These are phyloP conservation scores for Yarrowia deformans DNA, from an alignment of 805 yeast species.

Conservation along the genomic window DNA sequence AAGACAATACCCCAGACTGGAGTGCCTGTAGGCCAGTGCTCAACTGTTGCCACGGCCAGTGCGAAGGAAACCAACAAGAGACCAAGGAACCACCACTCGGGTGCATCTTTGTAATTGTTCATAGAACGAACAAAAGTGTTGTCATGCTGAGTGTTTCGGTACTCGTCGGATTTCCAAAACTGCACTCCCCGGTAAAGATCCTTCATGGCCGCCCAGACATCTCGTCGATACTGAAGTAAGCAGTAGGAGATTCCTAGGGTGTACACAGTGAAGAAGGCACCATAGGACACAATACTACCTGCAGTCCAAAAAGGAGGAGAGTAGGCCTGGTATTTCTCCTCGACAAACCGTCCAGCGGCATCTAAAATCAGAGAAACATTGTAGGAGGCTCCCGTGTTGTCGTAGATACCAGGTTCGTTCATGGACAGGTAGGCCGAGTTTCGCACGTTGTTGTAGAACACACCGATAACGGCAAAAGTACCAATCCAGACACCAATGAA, in stretches of 20 bases:
- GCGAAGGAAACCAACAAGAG: constrained; percentile 56
- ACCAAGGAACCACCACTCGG: constrained; percentile 60
- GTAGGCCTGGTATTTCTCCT: constrained; percentile 59
- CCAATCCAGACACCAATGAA: constrained; percentile 40
- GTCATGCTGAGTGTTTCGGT: constrained; percentile 3
- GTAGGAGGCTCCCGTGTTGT: constrained; percentile 60
- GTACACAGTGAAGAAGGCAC: constrained; percentile 13
- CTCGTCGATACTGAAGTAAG: constrained; percentile 16
- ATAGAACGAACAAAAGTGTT: constrained; percentile 55
- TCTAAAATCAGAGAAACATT: constrained; percentile 57
- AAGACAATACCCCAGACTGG: constrained; percentile 70
- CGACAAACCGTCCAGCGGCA: constrained; percentile 51
- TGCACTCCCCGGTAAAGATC: constrained; percentile 3
- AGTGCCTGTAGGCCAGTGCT: constrained; percentile 56
- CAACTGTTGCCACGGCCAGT: constrained; percentile 55
- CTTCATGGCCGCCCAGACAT: background rate
- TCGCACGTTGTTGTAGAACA: constrained; percentile 62
- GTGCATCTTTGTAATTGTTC: constrained; percentile 60
- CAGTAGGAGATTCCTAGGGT: constrained; percentile 22
- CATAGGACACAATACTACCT: constrained; percentile 5
- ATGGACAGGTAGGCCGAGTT: constrained; percentile 67
- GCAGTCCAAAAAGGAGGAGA: constrained; percentile 62
- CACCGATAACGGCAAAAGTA: constrained; percentile 53
- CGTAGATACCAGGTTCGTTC: constrained; percentile 59
- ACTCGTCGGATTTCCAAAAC: constrained; percentile 6